Percentiles rank a stretch among this genome's conserved stretches.
Conservation (phyloP, 2,329 filamentous ascomycete genomes). For the Trichophyton schoenleinii region DNA sequence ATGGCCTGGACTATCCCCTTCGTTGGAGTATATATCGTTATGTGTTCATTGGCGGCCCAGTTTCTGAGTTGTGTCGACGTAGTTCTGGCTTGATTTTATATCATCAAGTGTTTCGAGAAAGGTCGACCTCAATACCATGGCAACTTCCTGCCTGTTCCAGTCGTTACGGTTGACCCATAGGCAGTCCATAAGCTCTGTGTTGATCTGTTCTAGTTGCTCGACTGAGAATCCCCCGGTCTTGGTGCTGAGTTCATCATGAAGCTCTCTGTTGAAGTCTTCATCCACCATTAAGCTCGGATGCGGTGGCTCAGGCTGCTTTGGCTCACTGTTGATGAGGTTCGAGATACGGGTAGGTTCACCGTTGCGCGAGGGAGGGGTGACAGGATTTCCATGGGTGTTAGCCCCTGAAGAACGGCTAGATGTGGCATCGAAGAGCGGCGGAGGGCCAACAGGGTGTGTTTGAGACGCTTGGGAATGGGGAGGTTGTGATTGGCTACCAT, state of each 20-base stretch:
- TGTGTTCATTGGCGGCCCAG: neutral
- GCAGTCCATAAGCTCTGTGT: slow-evolving; percentile 77
- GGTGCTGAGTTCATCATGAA: slow-evolving; percentile 52
- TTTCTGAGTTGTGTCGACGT: neutral
- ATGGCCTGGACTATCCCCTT: neutral
- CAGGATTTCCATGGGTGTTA: neutral
- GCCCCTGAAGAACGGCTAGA: neutral
- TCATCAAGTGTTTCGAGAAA: slow-evolving; percentile 57
- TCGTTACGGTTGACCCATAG: slow-evolving; percentile 69
- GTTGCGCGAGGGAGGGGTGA: neutral
- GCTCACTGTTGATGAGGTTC: neutral
- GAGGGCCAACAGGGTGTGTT: slow-evolving; percentile 27
- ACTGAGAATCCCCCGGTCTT: slow-evolving; percentile 68
- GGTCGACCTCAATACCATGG: slow-evolving; percentile 48
- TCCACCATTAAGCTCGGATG: slow-evolving; percentile 27
- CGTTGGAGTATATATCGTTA: neutral
- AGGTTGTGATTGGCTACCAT: slow-evolving; percentile 26
- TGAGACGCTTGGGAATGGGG: slow-evolving; percentile 20
- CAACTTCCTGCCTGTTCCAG: slow-evolving; percentile 70
- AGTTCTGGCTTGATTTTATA: slow-evolving; percentile 26
- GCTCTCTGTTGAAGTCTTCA: slow-evolving; percentile 39
- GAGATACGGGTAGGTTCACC: neutral
- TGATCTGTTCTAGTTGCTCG: slow-evolving; percentile 90
- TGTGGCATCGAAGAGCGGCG: slow-evolving; percentile 22
- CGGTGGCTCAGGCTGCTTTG: neutral